Evolutionary conservation across 73 alveolate genomes (phyloP).

Genomic region (Tetrahymena borealis): DNA sequence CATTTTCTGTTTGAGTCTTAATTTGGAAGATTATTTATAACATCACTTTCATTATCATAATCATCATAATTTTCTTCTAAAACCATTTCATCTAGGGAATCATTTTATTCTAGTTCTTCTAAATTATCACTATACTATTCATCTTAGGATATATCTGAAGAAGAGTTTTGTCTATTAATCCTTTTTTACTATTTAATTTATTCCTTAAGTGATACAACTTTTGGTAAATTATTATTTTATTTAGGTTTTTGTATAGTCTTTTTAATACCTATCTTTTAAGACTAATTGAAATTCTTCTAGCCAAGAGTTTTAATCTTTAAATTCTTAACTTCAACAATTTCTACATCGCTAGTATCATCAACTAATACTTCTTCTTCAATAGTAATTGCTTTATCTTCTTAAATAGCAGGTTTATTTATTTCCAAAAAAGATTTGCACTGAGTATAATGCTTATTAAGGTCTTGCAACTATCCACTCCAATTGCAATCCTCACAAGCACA

Average conservation of each 20-base stretch:
- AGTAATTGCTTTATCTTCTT: not conserved
- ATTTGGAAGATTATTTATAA: too few species aligned
- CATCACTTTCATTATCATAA: not conserved
- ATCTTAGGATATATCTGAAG: not conserved
- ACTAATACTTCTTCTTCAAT: not conserved
- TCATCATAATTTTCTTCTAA: not conserved
- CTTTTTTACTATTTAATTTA: not conserved
- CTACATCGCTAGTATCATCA: not conserved
- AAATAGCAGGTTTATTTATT: not conserved
- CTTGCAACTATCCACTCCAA: not conserved
- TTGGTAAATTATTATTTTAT: not conserved
- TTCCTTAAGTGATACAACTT: not conserved
- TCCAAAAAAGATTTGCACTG: not conserved
- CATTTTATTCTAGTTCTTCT: not conserved
- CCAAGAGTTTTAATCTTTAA: not conserved
- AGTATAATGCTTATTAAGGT: not conserved
- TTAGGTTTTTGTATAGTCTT: not conserved
- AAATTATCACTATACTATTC: not conserved
- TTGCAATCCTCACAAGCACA: not conserved
- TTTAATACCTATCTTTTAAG: not conserved
- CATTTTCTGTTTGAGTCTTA: too few species aligned
- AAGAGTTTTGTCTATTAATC: not conserved
- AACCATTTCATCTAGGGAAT: not conserved
- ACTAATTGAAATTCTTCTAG: not conserved
- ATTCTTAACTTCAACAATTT: not conserved